These are phyloP conservation scores for Abortiporus biennis DNA, from an alignment of 1,284 basidiomycete species.

Conservation along the genomic window DNA sequence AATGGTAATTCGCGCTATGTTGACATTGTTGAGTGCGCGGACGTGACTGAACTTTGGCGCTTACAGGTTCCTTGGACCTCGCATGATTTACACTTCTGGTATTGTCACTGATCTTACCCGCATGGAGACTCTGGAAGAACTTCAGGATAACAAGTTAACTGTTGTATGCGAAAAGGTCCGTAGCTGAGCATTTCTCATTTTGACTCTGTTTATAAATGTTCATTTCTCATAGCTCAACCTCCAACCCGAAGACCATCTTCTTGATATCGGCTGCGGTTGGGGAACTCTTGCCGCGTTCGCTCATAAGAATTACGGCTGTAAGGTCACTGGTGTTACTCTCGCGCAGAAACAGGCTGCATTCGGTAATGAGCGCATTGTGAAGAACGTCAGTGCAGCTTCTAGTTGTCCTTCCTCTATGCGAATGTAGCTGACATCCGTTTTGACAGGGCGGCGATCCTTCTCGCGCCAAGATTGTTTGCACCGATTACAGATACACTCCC, in stretches of 20 bases:
- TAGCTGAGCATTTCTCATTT: background rate
- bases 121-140: conserved; percentile 87
- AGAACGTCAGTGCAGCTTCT: conserved; percentile 61
- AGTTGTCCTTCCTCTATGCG: too few relatives aligned
- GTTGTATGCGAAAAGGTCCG: conserved; percentile 84
- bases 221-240: conserved; percentile 56
- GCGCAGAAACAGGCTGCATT: conserved; percentile 89
- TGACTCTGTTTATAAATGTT: background rate
- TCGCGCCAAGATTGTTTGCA: conserved; percentile 88
- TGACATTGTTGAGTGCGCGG: too few relatives aligned
- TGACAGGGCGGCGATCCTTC: conserved; percentile 37
- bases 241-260: conserved; percentile 71
- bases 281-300: conserved; percentile 94
- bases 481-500: conserved; percentile 93
- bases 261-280: conserved; percentile 98
- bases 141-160: conserved; percentile 98
- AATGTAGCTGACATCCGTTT: conserved; percentile 8
- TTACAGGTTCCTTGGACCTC: conserved; percentile 83
- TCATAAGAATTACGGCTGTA: conserved; percentile 94
- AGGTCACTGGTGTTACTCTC: conserved; percentile 94
- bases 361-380: conserved; percentile 82
- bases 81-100: conserved; percentile 98
- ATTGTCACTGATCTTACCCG: conserved; percentile 73
- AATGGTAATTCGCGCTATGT: conserved; percentile 46
- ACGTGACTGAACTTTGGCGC: too few relatives aligned